Evolutionary conservation across 768 basidiomycete species (phyloP), one percentile per base, ranked within the genome.

Genomic region (Pulveroboletus frians): DNA sequence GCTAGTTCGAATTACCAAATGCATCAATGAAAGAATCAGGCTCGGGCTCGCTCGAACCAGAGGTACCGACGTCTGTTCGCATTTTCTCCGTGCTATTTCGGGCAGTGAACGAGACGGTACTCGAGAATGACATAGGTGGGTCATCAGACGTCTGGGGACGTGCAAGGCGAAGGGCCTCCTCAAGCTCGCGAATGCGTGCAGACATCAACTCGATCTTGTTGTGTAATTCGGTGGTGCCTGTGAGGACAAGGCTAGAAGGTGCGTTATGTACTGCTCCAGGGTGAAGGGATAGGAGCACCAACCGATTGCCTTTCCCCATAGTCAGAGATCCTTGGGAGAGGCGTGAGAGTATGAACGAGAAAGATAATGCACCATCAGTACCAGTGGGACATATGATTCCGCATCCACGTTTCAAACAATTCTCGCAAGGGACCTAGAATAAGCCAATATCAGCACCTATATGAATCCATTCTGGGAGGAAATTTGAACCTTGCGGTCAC

Each of bases 351-450:
- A 6, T 27, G 9, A 36, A 44, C 31, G 13, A 32, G 26, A n/a
- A 43, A 46, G 54, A 39, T 34, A 31, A 43, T 30, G 56, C 23
- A 9, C n/a, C 23, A 21, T 32, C 18, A 23, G 53, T 55, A 83
- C 87, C 87, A 48, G 83, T 79, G n/a, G 87, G 87, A 67, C 87
- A 90, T 49, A 89, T 84, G 15, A 79, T 71, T 20, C 79, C 80
- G 59, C 85, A 89, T 30, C 87, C 87, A 59, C 86, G 74, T 49
- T 83, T 83, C 20, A 78, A 77, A 60, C 88, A 90, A 63, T 81
- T 88, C 66, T 84, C 83, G 68, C 87, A 90, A 10, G 87, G 87
- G 30, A 88, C 75, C 85, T 88, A 56, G 21, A 40, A 41, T 34
- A 11, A 31, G 14, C 15, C 4, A 27, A 32, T 47, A 43, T 47